phyloP scores from a whole-genome alignment of 2,329 filamentous ascomycete genomes.

The Aureobasidium musti region DNA sequence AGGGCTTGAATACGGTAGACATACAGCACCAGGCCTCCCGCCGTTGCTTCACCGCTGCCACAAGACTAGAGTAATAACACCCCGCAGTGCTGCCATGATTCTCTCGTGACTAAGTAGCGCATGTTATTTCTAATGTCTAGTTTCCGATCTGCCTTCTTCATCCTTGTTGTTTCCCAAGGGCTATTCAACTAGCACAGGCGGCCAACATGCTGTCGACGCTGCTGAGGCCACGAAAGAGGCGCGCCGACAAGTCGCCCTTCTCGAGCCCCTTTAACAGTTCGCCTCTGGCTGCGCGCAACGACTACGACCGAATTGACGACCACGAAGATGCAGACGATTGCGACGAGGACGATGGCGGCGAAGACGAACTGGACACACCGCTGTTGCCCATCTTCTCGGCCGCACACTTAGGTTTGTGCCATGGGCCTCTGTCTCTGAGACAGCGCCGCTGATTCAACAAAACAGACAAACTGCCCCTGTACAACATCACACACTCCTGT shows the following conservation, averaged over 20 bases:
- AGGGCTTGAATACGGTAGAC: neutral
- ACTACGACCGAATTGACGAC: conserved; percentile 31
- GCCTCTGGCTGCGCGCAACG: conserved; percentile 38
- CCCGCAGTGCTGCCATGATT: conserved; percentile 20
- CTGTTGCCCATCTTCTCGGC: conserved; percentile 78
- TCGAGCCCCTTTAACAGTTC: conserved; percentile 31
- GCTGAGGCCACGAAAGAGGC: conserved; percentile 40
- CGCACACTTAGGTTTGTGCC: conserved; percentile 66
- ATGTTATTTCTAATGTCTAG: conserved; percentile 18
- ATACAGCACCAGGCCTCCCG: conserved; percentile 4
- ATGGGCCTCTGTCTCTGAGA: neutral
- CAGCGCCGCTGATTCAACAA: neutral
- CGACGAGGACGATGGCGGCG: conserved; percentile 48
- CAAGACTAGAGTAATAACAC: conserved; percentile 9
- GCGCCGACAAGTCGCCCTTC: conserved; percentile 33
- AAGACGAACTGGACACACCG: conserved; percentile 51
- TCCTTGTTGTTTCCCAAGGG: conserved; percentile 2
- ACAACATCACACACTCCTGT: conserved; percentile 86
- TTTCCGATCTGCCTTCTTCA: neutral
- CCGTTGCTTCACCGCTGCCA: conserved; percentile 27
- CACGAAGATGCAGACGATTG: conserved; percentile 45
- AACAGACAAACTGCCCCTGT: conserved; percentile 80
- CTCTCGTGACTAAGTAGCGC: conserved; percentile 28
- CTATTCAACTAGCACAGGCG: conserved; percentile 7
- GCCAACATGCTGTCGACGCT: conserved; percentile 43